phyloP scores from a whole-genome alignment of 257 asterid genomes.

The Salvia miltiorrhiza region DNA sequence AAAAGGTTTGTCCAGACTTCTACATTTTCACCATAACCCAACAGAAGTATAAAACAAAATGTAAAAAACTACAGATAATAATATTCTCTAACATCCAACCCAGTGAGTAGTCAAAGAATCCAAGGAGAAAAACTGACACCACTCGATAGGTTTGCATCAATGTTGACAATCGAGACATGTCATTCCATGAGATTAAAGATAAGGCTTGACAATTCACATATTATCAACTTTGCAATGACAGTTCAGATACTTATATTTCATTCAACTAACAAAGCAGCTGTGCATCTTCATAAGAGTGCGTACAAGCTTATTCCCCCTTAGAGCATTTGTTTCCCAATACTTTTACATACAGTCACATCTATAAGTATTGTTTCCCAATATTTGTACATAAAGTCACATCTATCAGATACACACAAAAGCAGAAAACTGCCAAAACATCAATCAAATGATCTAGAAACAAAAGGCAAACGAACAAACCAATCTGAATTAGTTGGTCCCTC shows the following conservation, averaged over 20 bases:
- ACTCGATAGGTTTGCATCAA: not conserved
- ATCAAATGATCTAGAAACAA: not conserved
- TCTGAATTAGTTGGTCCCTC: not conserved
- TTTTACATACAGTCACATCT: not conserved
- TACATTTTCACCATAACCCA: too few relatives aligned
- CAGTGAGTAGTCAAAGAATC: not conserved
- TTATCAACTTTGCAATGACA: not conserved
- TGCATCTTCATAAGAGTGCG: not conserved
- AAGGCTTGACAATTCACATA: not conserved
- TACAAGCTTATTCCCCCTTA: not conserved
- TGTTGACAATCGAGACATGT: not conserved
- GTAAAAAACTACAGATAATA: too few relatives aligned
- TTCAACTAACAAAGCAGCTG: not conserved
- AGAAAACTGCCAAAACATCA: not conserved
- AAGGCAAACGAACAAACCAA: not conserved
- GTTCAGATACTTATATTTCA: not conserved
- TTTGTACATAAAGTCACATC: not conserved
- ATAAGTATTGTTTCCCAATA: not conserved
- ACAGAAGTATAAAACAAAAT: too few relatives aligned
- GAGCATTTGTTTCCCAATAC: not conserved
- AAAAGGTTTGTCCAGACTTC: too few relatives aligned
- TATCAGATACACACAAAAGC: not conserved
- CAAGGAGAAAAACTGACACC: not conserved
- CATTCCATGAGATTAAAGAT: not conserved
- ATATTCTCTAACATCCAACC: too few relatives aligned